These are phyloP conservation scores for Candida montana DNA, from an alignment of 805 yeast species.

Conservation along the genomic window DNA sequence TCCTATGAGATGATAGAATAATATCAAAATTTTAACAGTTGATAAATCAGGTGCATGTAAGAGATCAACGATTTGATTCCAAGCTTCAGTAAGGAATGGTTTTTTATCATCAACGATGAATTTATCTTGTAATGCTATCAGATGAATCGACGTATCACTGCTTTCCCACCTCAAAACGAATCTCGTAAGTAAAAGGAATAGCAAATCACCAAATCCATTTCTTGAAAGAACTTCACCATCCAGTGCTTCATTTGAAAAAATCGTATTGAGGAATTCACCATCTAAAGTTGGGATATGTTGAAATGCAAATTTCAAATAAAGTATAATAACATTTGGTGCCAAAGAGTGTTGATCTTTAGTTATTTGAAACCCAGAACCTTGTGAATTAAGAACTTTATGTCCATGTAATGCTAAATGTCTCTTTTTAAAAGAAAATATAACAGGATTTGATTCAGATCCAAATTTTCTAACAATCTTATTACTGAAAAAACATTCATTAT, in stretches of 20 bases:
- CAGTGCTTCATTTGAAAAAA: slow-evolving; percentile 11
- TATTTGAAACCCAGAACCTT: background rate
- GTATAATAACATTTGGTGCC: slow-evolving; percentile 9
- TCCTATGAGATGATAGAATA: slow-evolving; percentile 9
- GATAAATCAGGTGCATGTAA: slow-evolving; percentile 12
- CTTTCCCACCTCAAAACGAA: slow-evolving; percentile 11
- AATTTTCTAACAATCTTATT: slow-evolving; percentile 9
- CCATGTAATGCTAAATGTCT: background rate
- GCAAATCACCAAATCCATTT: slow-evolving; percentile 3
- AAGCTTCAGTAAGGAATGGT: slow-evolving; percentile 5
- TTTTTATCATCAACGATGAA: slow-evolving; percentile 3
- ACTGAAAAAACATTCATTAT: slow-evolving; percentile 11
- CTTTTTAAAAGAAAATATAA: slow-evolving; percentile 8
- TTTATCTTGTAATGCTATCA: slow-evolving; percentile 8
- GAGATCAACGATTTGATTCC: slow-evolving; percentile 7
- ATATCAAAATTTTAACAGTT: slow-evolving; percentile 9
- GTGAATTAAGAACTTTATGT: background rate
- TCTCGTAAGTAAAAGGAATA: slow-evolving; percentile 6
- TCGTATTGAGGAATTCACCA: slow-evolving; percentile 10
- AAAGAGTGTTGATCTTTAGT: background rate
- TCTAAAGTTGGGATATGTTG: slow-evolving; percentile 9
- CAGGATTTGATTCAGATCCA: slow-evolving; percentile 7
- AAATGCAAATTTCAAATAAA: slow-evolving; percentile 10
- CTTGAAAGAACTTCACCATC: slow-evolving; percentile 5
- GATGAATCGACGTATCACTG: slow-evolving; percentile 10